Conservation (phyloP, 768 basidiomycete genomes). For the Xerocomellus dryophilus region DNA sequence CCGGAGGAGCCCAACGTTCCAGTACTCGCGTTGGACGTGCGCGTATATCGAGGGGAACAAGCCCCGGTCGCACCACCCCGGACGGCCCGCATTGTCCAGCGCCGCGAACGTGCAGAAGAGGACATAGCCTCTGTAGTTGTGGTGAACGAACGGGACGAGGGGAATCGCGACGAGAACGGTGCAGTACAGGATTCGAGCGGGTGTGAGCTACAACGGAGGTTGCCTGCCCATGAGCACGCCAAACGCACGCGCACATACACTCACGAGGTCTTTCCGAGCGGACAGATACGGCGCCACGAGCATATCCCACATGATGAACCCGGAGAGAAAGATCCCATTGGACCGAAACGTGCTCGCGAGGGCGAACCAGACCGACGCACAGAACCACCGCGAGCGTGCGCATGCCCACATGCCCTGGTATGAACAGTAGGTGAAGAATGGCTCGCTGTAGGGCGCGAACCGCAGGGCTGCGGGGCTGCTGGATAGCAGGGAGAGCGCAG, state of each 20-base stretch:
- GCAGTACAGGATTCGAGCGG: slow-evolving; percentile 35
- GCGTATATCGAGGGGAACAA: slow-evolving; percentile 71
- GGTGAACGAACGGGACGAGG: slow-evolving; percentile 63
- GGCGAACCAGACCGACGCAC: slow-evolving; percentile 59
- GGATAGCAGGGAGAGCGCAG: slow-evolving; percentile 70
- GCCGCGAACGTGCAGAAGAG: slow-evolving; percentile 55
- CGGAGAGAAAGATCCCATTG: slow-evolving; percentile 73
- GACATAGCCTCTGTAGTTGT: slow-evolving; percentile 66
- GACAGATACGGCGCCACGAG: slow-evolving; percentile 52
- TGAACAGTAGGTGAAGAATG: slow-evolving; percentile 79
- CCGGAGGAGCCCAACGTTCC: slow-evolving; percentile 79
- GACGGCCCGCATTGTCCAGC: slow-evolving; percentile 7
- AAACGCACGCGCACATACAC: slow-evolving; percentile 7
- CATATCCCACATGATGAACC: slow-evolving; percentile 76
- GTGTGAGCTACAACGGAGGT: slow-evolving; percentile 32
- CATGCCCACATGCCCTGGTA: slow-evolving; percentile 48
- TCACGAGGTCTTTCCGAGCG: slow-evolving; percentile 29
- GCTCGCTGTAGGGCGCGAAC: slow-evolving; percentile 76
- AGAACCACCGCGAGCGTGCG: slow-evolving; percentile 43
- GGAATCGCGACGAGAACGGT: slow-evolving; percentile 44
- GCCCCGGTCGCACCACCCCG: slow-evolving; percentile 60
- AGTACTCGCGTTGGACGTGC: slow-evolving; percentile 80
- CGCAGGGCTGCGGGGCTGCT: slow-evolving; percentile 76
- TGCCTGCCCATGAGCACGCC: not conserved
- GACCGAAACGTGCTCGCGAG: slow-evolving; percentile 68